Conservation (phyloP, 768 basidiomycete genomes). For the Pleurotus platypus region DNA sequence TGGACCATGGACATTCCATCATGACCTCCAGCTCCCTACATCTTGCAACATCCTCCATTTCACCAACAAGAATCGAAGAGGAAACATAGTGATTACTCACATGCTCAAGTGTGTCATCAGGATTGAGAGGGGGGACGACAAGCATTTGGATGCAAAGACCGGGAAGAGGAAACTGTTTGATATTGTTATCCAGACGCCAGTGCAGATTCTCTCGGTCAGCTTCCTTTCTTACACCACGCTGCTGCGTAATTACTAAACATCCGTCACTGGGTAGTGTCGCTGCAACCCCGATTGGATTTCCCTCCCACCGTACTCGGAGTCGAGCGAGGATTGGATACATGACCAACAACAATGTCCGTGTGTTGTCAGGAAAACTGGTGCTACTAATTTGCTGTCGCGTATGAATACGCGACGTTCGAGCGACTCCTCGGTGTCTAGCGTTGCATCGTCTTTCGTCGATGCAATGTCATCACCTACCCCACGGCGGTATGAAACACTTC, state of each 20-base stretch:
- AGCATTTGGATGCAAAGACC: slow-evolving; percentile 53
- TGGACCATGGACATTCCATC: slow-evolving; percentile 85
- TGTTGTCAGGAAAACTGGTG: slow-evolving; percentile 16
- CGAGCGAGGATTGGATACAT: slow-evolving; percentile 31
- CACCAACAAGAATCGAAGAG: slow-evolving; percentile 74
- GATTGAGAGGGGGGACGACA: slow-evolving; percentile 78
- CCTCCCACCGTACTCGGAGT: slow-evolving; percentile 71
- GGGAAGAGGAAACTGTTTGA: slow-evolving; percentile 83
- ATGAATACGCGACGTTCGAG: slow-evolving; percentile 7
- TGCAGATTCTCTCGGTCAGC: slow-evolving; percentile 84
- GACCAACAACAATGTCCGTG: slow-evolving; percentile 46
- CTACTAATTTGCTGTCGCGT: neutral
- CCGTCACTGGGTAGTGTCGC: slow-evolving; percentile 49
- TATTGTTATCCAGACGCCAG: slow-evolving; percentile 80
- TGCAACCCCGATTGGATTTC: slow-evolving; percentile 79
- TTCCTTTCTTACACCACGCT: neutral
- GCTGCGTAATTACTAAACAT: neutral
- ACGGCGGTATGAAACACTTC: slow-evolving; percentile 28
- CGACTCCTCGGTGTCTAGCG: slow-evolving; percentile 9
- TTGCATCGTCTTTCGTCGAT: slow-evolving; percentile 17
- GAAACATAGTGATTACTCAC: slow-evolving; percentile 76
- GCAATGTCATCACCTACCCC: slow-evolving; percentile 25
- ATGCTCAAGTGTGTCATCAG: slow-evolving; percentile 77
- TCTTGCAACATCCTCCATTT: slow-evolving; percentile 63
- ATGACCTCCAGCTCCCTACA: slow-evolving; percentile 63